phyloP scores from a whole-genome alignment of 1,139 yeast genomes.

The Blastobotrys elegans region DNA sequence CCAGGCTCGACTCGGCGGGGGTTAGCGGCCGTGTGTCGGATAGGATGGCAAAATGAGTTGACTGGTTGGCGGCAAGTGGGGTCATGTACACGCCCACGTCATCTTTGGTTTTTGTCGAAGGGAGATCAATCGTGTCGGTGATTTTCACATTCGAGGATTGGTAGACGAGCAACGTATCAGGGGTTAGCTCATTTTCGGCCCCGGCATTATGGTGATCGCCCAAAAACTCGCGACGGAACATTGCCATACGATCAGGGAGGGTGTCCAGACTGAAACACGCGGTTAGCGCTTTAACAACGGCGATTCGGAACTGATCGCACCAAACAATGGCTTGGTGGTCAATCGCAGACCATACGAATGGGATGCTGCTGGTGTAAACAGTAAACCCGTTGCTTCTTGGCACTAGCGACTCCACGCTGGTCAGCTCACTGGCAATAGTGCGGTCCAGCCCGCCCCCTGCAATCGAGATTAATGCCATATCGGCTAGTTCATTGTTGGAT shows the following conservation, averaged over 20 bases:
- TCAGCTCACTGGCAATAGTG: constrained; percentile 86
- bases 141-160: background rate
- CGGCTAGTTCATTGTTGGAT: constrained; percentile 9
- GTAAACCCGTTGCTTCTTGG: constrained; percentile 78
- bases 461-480: constrained; percentile 52
- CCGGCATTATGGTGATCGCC: background rate
- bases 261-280: background rate
- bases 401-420: constrained; percentile 63
- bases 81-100: background rate
- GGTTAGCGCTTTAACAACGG: constrained; percentile 51
- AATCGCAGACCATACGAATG: constrained; percentile 89
- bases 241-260: background rate
- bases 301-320: constrained; percentile 84
- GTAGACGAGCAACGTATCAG: background rate
- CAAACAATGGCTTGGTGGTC: constrained; percentile 96
- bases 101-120: background rate
- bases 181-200: background rate
- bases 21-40: background rate
- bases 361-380: constrained; percentile 79
- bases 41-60: background rate
- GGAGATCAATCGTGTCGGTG: background rate
- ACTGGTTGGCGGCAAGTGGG: background rate
- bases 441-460: constrained; percentile 88
- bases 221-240: background rate
- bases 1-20: background rate